Base-by-base conservation (phyloP, 2,329 filamentous ascomycete species). In the Thelonectria olida region DNA sequence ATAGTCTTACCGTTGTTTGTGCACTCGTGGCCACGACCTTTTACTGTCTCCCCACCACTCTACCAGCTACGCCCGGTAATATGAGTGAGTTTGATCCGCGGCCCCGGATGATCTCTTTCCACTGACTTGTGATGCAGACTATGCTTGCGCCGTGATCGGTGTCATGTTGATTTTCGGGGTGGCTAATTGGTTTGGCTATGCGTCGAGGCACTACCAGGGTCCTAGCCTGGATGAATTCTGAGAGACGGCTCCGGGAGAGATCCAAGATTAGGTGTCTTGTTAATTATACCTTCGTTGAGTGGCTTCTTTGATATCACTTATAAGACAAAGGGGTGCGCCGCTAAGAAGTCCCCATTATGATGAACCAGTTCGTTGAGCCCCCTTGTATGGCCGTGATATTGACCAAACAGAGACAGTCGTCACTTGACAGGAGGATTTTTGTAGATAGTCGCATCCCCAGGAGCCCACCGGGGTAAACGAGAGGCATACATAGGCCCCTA, bases 1-100 rank as follows among this genome's bases (percentile, higher is more conserved):
- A 62, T 25, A 13, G 28, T 17, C 47, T 61, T 8, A 62, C 58
- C 7, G 28, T 62, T n/a, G 44, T 58, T 13, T 44, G 34, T 44
- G 58, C 62, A 2, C 9, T 62, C 8, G 28, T 62, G 22, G 45
- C 54, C 31, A 39, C 56, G 12, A 42, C 52, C 23, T 56, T 64
- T 23, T 58, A 54, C n/a, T 42, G 38, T 7, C 56, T 64, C 36
- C 62, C 54, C 10, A 52, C 58, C 15, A 54, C 47, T 3, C 39
- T 64, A 7, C 58, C 54, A 15, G 62, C 62, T 8, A 64, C 58
- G 7, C 15, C 58, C 2, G 45, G 54, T 6, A 55, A 54, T 15
- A 64, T 61, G 58, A 64, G 58, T 58, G 22, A 61, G 62, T 52
- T 19, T 27, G 13, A 6, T 12, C 36, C 34, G 10, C 20, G 4